Percentiles rank a stretch among this genome's conserved stretches.
phyloP scores from a whole-genome alignment of 768 basidiomycete species.

The Podaxis sp. region DNA sequence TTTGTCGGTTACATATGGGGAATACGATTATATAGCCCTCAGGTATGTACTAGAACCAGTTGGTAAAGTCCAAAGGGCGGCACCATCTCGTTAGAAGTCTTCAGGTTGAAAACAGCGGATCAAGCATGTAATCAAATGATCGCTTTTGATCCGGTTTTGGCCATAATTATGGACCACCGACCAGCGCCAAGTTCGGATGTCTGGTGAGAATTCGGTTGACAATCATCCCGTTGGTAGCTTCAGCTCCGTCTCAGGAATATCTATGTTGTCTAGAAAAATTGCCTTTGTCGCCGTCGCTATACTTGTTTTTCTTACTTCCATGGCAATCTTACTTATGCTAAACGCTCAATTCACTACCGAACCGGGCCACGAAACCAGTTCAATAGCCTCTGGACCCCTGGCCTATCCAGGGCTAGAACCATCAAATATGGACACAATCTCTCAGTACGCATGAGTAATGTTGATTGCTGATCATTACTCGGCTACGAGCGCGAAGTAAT shows the following conservation, averaged over 20 bases:
- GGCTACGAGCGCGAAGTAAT: not conserved
- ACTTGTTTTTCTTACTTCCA: not conserved
- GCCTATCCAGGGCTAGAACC: not conserved
- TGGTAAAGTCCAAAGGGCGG: not conserved
- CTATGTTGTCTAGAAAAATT: not conserved
- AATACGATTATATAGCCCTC: not conserved
- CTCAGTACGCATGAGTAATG: not conserved
- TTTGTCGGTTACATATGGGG: not conserved
- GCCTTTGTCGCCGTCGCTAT: not conserved
- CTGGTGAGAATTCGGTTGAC: not conserved
- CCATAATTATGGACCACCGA: not conserved
- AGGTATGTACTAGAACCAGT: not conserved
- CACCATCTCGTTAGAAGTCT: not conserved
- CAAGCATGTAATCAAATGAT: not conserved
- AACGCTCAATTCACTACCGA: too few species aligned
- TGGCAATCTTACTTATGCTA: not conserved
- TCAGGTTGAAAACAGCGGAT: not conserved
- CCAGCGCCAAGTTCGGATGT: not conserved
- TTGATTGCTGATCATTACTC: not conserved
- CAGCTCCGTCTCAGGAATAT: not conserved
- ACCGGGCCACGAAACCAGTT: too few species aligned
- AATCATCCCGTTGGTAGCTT: not conserved
- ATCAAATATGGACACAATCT: not conserved
- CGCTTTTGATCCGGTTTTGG: constrained; percentile 1
- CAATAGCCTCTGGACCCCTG: too few species aligned